A percentile compares a stretch with the other conserved stretches of the same genome.
These are phyloP conservation scores for Penicillium waksmanii DNA, from an alignment of 495 filamentous ascomycete species.

Conservation along the genomic window DNA sequence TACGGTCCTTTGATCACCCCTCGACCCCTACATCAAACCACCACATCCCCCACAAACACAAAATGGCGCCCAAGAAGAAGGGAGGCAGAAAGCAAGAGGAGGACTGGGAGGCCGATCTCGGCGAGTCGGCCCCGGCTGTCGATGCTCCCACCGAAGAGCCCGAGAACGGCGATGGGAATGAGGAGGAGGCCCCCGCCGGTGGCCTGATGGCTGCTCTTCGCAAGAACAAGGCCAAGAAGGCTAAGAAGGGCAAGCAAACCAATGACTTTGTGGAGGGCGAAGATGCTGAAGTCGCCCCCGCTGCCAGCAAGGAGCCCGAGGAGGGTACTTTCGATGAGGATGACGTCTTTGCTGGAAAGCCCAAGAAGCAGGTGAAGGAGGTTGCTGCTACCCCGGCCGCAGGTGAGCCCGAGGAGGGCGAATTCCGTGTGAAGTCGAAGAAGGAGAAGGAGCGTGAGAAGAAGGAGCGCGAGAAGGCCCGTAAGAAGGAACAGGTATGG, in stretches of 20 bases:
- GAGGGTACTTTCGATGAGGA: conserved; percentile 88
- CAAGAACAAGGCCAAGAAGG: conserved; percentile 89
- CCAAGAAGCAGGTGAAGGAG: conserved; percentile 61
- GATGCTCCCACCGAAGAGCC: conserved; percentile 51
- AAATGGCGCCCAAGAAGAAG: conserved; percentile 94
- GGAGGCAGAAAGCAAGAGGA: conserved; percentile 84
- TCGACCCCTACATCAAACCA: conserved; percentile 19
- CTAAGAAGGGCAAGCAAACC: conserved; percentile 78
- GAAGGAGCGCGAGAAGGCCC: conserved; percentile 90
- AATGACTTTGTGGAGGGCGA: conserved; percentile 80
- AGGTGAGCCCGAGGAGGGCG: conserved; percentile 60
- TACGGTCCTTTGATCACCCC: conserved; percentile 21
- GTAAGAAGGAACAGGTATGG: conserved; percentile 83
- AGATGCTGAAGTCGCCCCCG: conserved; percentile 58
- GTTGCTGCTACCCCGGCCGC: conserved; percentile 41
- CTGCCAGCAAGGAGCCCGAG: conserved; percentile 73
- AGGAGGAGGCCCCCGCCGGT: conserved; percentile 58
- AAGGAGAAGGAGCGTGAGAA: conserved; percentile 96
- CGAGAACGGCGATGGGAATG: conserved; percentile 45
- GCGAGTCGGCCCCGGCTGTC: conserved; percentile 66
- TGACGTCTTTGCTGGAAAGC: conserved; percentile 71
- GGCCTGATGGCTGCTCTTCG: conserved; percentile 85
- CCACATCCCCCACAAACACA: conserved; percentile 7
- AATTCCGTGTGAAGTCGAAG: conserved; percentile 81
- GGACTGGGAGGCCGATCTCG: conserved; percentile 96